Base-by-base conservation (phyloP, 2,329 filamentous ascomycete genomes). In the Podosphaera xanthii region DNA sequence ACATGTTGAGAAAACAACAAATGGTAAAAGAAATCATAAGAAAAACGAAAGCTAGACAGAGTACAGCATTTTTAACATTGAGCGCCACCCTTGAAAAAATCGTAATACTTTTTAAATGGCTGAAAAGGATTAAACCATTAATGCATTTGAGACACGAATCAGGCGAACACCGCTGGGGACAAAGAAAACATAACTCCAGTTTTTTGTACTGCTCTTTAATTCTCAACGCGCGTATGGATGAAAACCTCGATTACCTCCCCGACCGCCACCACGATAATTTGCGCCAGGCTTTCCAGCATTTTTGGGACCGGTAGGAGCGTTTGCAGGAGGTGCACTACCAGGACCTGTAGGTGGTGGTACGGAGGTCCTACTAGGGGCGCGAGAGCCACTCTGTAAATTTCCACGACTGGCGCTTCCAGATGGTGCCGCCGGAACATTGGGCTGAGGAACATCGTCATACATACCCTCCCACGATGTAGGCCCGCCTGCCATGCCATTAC, bases 381-480 rank as follows among this genome's bases (percentile, higher is more conserved):
- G 62, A 58, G 59, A 56, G 14, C 65, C 63, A 14, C 61, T 59
- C 46, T 61, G 62, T 4, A 61, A 59, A 9, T 66, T 62, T 57
- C 64, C 63, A 48, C 66, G 62, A 54, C 66, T 70, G 52, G 67
- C 70, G 60, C 74, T 71, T 57, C 76, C 75, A 54, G 74, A 77
- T 31, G 60, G 61, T 48, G 62, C 62, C 42, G 50, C 57, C 33
- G 63, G 63, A 57, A 83, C 78, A 65, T 83, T 83, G 4, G 87
- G 87, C 69, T 91, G 87, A 14, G 89, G 90, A 1, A 90, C 87
- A 69, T 96, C 91, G 69, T 97, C 91, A 70, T 96, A 97, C 89
- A 95, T 95, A 67, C 91, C 91, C 70, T 97, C 91, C 89, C 90
- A 96, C 48, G 84, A 90, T 33, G 86, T 87, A n/a, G 85, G 84